Conservation (phyloP, 1,284 basidiomycete genomes). For the Ganoderma boninense region DNA sequence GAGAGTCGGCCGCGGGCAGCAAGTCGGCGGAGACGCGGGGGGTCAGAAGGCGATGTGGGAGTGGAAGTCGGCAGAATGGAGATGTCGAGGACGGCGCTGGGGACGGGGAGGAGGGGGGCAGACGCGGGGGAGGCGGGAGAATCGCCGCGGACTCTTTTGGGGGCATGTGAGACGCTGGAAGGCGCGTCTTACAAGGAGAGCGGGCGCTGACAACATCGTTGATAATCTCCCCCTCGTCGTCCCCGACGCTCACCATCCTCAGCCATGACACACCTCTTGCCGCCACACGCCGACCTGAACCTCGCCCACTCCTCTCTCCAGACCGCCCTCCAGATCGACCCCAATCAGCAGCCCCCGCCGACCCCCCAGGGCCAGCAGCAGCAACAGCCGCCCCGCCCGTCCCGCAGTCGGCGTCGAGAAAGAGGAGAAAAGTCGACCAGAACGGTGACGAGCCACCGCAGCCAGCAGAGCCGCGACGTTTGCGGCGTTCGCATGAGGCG, state of each 20-base stretch:
- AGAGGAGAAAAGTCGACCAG: constrained; percentile 65
- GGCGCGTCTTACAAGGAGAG: constrained; percentile 25
- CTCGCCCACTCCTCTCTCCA: constrained; percentile 57
- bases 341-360: constrained; percentile 50
- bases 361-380: constrained; percentile 46
- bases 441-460: constrained; percentile 60
- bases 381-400: constrained; percentile 47
- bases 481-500: constrained; percentile 86
- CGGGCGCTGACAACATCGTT: constrained; percentile 33
- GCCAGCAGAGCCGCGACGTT: constrained; percentile 74
- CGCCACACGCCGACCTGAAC: constrained; percentile 53
- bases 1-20: background rate
- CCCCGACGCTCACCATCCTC: constrained; percentile 28
- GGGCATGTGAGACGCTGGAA: constrained; percentile 25
- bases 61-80: background rate
- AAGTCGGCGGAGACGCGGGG: background rate
- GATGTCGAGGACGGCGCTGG: background rate
- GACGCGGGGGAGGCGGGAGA: constrained; percentile 9
- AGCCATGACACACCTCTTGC: constrained; percentile 56
- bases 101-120: background rate
- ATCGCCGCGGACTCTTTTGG: constrained; percentile 18
- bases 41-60: background rate
- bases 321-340: constrained; percentile 71
- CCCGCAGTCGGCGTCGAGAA: constrained; percentile 45
- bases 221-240: constrained; percentile 29